phyloP scores from a whole-genome alignment of 331 rosid species.

The Rosa hybrid region DNA sequence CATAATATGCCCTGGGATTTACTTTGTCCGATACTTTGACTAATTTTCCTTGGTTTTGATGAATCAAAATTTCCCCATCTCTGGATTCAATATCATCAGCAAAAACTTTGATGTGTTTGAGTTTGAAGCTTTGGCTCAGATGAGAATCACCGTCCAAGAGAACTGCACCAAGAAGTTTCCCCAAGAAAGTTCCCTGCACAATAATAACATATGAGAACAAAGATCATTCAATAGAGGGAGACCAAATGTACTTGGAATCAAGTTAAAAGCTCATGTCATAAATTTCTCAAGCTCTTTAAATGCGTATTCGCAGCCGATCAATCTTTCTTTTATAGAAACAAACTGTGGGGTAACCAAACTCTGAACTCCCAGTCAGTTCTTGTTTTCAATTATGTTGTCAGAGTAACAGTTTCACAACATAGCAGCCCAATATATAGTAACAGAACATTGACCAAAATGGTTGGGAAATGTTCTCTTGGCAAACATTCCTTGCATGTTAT shows the following conservation, averaged over 20 bases:
- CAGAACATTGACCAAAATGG: not conserved
- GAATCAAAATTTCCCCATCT: constrained; percentile 58
- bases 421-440: not conserved
- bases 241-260: not conserved
- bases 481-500: not conserved
- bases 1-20: constrained; percentile 41
- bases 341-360: not conserved
- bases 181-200: constrained; percentile 69
- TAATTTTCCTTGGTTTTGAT: constrained; percentile 46
- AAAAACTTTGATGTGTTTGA: constrained; percentile 45
- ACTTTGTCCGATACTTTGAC: constrained; percentile 56
- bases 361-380: not conserved
- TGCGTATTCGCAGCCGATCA: not conserved
- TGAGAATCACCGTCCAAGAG: constrained; percentile 38
- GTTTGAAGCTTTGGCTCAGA: constrained; percentile 41
- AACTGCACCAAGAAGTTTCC: constrained; percentile 75
- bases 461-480: not conserved
- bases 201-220: constrained; percentile 13
- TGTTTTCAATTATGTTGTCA: not conserved
- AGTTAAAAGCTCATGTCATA: not conserved
- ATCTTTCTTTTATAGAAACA: not conserved
- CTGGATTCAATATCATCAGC: constrained; percentile 55
- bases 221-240: not conserved
- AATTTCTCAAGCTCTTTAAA: not conserved
- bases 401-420: not conserved